Evolutionary conservation across 2,329 filamentous ascomycete genomes (phyloP), one percentile per base, ranked within the genome.

Genomic region (Lachnellula hyalina): DNA sequence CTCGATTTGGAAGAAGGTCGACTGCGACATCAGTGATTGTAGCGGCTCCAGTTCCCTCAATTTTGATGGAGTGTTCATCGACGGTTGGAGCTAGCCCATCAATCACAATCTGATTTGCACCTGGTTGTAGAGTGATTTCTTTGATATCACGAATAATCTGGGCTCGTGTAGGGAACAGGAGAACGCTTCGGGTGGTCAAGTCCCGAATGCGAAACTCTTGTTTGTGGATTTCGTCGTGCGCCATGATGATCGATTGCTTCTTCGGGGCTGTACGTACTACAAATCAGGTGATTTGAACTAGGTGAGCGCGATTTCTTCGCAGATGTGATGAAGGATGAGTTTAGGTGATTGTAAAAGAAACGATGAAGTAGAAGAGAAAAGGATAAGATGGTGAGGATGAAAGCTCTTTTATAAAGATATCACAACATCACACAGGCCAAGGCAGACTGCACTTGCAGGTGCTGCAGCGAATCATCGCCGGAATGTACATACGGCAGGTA

Each of bases 11-110:
- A 9, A 85, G 71, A 6, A 80, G 71, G 56, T 85, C 78, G 41
- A 86, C 77, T 9, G 79, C 76, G 58, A 87, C 84, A 63, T 88
- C 83, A 11, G 78, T 80, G 62, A 85, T 81, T 49, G 77, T 77
- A 8, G 80, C 82, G 0, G 75, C 66, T n/a, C 81, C 80, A 50
- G 75, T 76, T 46, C 81, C 81, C 61, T 84, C 80, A 35, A 85
- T 75, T 61, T 82, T 82, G 69, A 85, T 79, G 9, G 78, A 81
- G 60, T 80, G 73, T 63, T 79, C 73, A 61, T 83, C 77, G 8
- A 78, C 73, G 1, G 73, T 76, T 2, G 79, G 77, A 8, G 80
- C 75, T 38, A 84, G 68, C 5, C 80, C 82, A 45, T 77, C 67
- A 48, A 85, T 76, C 14, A 75, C 77, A 53, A 85, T 76, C 59